Base-by-base conservation (phyloP, 306 rosid genomes). In the Argentina anserina region DNA sequence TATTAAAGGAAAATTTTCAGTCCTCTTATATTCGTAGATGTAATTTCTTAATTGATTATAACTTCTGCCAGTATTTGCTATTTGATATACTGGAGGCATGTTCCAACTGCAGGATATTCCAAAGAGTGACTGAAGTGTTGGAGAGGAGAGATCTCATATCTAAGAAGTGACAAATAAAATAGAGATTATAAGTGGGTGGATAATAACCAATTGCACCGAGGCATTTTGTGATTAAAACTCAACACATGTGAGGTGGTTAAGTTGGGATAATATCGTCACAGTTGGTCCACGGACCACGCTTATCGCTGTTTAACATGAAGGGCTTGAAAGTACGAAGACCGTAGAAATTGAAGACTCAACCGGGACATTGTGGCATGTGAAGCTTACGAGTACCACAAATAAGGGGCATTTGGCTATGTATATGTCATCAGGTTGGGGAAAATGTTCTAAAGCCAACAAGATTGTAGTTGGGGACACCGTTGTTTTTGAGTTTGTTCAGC, bases 401-500 rank as follows among this genome's bases (percentile, higher is more conserved):
- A 0, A 7, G 64, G 2, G 14, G n/a, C 1, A 28, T 58, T 5
- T 50, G 62, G 14, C 4, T 8, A 33, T 33, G 34, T 33, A 33
- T 33, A 34, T 69, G 23, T 1, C 74, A 50, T n/a, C 31, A 69
- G 63, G 73, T n/a, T 73, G 33, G 33, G 29, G 37, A 20, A 23
- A 26, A 26, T 73, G 66, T 29, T 33, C 47, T 34, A 29, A 29
- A 28, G 77, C 45, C 20, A 73, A 73, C 68, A n/a, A 61, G 2
- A 13, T 73, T 21, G 21, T 14, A 3, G 12, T 11, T 14, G 61
- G 61, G 5, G 33, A 73, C 17, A 46, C 59, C 0, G 10, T 61
- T 1, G 26, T 73, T 31, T 62, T 73, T 15, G 77, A 73, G 77
- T 13, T 59, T 61, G 45, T 73, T 7, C 0, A 61, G 45, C 33